A percentile compares a stretch with the other conserved stretches of the same genome.
Evolutionary conservation across 768 basidiomycete species (phyloP).

Genomic region (Pleurotus cornucopiae): DNA sequence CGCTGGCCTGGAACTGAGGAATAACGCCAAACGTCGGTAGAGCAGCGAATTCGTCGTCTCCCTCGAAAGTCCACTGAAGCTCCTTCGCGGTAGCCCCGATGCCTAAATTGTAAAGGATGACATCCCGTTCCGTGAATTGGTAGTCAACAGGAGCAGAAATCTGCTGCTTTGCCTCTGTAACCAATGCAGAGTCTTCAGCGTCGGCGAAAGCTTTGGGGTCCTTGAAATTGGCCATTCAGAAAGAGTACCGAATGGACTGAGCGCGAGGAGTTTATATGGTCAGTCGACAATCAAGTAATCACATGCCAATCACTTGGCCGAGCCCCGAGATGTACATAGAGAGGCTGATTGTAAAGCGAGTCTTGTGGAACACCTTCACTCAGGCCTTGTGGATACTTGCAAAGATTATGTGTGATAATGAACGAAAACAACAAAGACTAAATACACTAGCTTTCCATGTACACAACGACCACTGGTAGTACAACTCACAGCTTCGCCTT

Average conservation of each 20-base stretch:
- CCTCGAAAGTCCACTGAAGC: constrained; percentile 88
- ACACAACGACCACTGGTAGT: neutral
- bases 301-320: neutral
- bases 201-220: constrained; percentile 57
- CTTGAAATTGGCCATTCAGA: constrained; percentile 25
- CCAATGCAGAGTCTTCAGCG: constrained; percentile 77
- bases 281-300: neutral
- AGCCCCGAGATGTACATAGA: no score
- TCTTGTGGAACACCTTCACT: no score
- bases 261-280: no score
- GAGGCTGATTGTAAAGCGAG: no score
- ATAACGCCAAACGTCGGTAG: constrained; percentile 95
- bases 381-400: neutral
- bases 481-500: constrained; percentile 50
- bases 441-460: neutral
- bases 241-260: no score
- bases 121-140: constrained; percentile 82
- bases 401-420: neutral
- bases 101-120: constrained; percentile 93
- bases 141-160: constrained; percentile 53
- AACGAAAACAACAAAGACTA: neutral
- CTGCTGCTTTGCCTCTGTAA: constrained; percentile 75
- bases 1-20: constrained; percentile 79
- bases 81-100: constrained; percentile 92
- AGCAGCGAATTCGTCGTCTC: constrained; percentile 78